Conservation (phyloP, 768 basidiomycete genomes). For the Phanerodontia chrysosporium region DNA sequence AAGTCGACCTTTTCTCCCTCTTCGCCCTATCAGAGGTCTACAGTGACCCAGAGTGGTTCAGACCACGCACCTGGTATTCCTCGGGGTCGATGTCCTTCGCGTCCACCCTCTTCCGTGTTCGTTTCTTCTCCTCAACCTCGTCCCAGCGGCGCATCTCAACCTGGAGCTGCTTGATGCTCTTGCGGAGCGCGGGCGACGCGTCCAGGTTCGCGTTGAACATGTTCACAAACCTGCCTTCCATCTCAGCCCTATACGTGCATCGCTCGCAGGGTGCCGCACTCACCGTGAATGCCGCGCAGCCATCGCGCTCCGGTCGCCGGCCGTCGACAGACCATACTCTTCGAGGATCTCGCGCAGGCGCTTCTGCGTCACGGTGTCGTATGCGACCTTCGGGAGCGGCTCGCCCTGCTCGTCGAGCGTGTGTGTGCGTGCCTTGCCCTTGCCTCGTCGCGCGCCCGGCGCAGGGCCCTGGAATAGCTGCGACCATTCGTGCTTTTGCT, state of each 20-base stretch:
- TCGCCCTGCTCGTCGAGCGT: conserved; percentile 27
- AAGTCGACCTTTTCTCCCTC: conserved; percentile 28
- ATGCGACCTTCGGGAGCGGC: conserved; percentile 61
- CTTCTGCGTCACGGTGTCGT: conserved; percentile 59
- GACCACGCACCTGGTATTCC: conserved; percentile 22
- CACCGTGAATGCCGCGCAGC: conserved; percentile 61
- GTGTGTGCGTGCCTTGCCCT: conserved; percentile 10
- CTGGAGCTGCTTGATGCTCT: conserved; percentile 42
- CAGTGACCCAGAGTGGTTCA: too few species aligned
- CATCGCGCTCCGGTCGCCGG: conserved; percentile 48
- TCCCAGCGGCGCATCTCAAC: conserved; percentile 59
- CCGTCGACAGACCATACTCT: conserved; percentile 45
- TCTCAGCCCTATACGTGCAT: background rate
- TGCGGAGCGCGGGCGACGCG: conserved; percentile 41
- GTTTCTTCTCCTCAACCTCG: conserved; percentile 31
- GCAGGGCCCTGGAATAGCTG: conserved; percentile 14
- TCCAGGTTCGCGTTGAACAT: conserved; percentile 71
- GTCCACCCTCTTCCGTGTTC: conserved; percentile 35
- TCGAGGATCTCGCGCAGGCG: conserved; percentile 52
- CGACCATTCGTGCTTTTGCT: conserved; percentile 25
- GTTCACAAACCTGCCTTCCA: conserved; percentile 55
- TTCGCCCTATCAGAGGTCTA: conserved; percentile 9
- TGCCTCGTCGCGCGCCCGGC: conserved; percentile 6
- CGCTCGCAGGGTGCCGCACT: conserved; percentile 10
- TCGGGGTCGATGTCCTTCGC: conserved; percentile 18